phyloP scores from a whole-genome alignment of 1,284 basidiomycete genomes.

The Calocybe gambosa region DNA sequence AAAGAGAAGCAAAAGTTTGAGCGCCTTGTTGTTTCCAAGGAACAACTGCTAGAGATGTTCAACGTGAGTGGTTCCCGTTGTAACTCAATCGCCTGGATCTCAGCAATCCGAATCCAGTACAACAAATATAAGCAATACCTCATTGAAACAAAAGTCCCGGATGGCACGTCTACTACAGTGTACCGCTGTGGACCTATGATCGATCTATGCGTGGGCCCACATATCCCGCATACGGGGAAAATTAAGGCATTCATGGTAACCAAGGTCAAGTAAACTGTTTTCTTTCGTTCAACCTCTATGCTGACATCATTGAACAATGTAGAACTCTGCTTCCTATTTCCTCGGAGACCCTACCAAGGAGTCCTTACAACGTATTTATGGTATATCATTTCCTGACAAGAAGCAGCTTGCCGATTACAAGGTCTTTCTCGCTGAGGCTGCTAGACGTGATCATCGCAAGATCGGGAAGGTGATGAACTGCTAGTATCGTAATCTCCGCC shows the following conservation, averaged over 20 bases:
- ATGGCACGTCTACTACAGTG: constrained; percentile 95
- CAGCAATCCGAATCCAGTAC: constrained; percentile 58
- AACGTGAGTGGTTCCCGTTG: constrained; percentile 43
- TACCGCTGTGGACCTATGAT: constrained; percentile 99
- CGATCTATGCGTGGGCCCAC: constrained; percentile 95
- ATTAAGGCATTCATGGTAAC: constrained; percentile 97
- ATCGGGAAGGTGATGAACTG: constrained; percentile 73
- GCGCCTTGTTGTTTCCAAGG: constrained; percentile 89
- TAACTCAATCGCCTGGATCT: not conserved
- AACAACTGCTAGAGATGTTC: constrained; percentile 96
- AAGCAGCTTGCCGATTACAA: constrained; percentile 97
- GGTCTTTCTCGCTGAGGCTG: constrained; percentile 92
- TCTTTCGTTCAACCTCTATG: not conserved
- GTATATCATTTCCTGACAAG: constrained; percentile 98
- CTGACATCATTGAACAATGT: constrained; percentile 2
- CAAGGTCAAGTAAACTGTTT: constrained; percentile 49
- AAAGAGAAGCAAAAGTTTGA: constrained; percentile 99
- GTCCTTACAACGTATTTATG: constrained; percentile 95
- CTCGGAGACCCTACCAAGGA: constrained; percentile 93
- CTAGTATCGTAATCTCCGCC: constrained; percentile 8
- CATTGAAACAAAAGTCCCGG: constrained; percentile 93
- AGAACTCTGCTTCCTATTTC: constrained; percentile 99
- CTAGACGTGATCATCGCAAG: constrained; percentile 95
- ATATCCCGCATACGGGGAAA: constrained; percentile 95
- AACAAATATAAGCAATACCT: constrained; percentile 99